phyloP scores from a whole-genome alignment of 495 filamentous ascomycete species.

The Hypoxylon fragiforme region DNA sequence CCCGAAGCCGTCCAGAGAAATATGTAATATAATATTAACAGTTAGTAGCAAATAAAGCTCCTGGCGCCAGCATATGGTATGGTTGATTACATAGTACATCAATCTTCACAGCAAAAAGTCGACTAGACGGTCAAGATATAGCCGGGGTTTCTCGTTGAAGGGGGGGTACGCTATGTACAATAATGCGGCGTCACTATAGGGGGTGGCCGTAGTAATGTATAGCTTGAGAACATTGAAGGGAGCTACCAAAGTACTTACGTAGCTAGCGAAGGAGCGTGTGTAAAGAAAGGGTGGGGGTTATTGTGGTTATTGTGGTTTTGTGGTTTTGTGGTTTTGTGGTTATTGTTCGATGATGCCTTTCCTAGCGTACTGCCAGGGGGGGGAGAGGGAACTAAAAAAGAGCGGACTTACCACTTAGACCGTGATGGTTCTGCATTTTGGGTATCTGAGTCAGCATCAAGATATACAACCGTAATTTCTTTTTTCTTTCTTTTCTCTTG shows the following conservation, averaged over 20 bases:
- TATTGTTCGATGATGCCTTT: constrained; percentile 22
- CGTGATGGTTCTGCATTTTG: constrained; percentile 30
- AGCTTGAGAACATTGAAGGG: neutral
- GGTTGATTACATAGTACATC: constrained; percentile 44
- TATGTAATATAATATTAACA: no score
- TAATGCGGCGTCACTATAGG: constrained; percentile 31
- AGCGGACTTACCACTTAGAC: constrained; percentile 25
- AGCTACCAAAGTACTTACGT: no score
- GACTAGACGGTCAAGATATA: constrained; percentile 38
- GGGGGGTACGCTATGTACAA: constrained; percentile 25
- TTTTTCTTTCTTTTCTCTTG: constrained; percentile 21
- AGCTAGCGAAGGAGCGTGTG: no score
- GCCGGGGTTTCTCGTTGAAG: constrained; percentile 10
- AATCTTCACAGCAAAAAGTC: constrained; percentile 34
- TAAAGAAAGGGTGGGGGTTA: constrained; percentile 16
- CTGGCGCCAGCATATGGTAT: constrained; percentile 38
- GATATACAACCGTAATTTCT: no score
- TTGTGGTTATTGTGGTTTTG: neutral
- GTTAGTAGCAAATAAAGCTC: constrained; percentile 38
- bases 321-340: constrained; percentile 1
- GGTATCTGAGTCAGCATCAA: constrained; percentile 33
- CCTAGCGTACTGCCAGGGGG: constrained; percentile 20
- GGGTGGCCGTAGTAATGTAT: constrained; percentile 21
- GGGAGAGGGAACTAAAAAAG: constrained; percentile 14
- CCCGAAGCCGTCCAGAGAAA: constrained; percentile 35